Evolutionary conservation across 257 asterid species (phyloP).

Genomic region (Prunella vulgaris): DNA sequence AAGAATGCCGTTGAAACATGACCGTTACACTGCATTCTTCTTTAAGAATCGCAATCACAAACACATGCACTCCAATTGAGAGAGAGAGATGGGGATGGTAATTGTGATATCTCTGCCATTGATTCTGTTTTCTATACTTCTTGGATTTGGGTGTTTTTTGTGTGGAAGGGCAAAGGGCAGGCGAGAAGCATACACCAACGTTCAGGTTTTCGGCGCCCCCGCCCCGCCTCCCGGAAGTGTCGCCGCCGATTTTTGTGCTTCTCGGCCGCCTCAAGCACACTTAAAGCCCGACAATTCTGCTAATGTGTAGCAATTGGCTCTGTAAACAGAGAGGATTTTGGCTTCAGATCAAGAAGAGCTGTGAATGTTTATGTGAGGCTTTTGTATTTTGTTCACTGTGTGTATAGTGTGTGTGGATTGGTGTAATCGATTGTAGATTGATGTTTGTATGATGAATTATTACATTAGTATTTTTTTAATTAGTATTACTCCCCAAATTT

Average conservation of each 20-base stretch:
- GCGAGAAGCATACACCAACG: conserved; percentile 52
- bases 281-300: conserved; percentile 38
- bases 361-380: not conserved
- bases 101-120: conserved; percentile 77
- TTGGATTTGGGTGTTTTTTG: conserved; percentile 81
- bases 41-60: not conserved
- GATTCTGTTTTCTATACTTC: conserved; percentile 55
- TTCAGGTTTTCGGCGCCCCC: conserved; percentile 74
- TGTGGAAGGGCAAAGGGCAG: conserved; percentile 82
- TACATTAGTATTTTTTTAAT: too few relatives aligned
- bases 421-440: not conserved
- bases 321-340: not conserved
- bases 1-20: conserved; percentile 8
- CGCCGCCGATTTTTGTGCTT: conserved; percentile 10
- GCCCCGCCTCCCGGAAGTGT: conserved; percentile 60
- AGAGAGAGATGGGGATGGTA: conserved; percentile 65
- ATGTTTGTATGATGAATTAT: not conserved
- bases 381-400: not conserved
- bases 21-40: conserved; percentile 36
- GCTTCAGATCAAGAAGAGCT: not conserved
- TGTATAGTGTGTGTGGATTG: not conserved
- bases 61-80: not conserved
- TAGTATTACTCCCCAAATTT: too few relatives aligned
- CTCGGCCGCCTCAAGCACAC: conserved; percentile 28
- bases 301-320: conserved; percentile 29